These are phyloP conservation scores for Sideroxylon spinosum DNA, from an alignment of 179 eudicot species.

Conservation along the genomic window DNA sequence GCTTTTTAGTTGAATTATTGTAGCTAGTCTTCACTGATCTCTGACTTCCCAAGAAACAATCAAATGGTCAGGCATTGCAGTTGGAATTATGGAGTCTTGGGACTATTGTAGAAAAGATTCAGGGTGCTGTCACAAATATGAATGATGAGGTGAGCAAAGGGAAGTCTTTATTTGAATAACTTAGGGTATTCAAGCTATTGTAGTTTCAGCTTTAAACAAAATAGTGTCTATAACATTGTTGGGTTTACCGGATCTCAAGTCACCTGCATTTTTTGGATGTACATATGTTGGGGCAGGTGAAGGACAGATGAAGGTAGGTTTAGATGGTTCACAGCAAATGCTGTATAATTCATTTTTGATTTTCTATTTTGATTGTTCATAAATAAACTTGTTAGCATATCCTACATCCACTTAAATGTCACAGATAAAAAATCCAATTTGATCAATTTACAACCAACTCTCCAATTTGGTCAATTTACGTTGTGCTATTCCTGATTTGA, in stretches of 20 bases:
- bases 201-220: background rate
- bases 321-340: slow-evolving; percentile 6
- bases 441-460: background rate
- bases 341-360: background rate
- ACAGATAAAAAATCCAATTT: background rate
- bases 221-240: background rate
- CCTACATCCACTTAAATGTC: slow-evolving; percentile 7
- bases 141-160: slow-evolving; percentile 30
- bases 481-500: background rate
- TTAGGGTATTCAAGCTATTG: background rate
- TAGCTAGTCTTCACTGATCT: background rate
- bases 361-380: background rate
- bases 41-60: slow-evolving; percentile 8
- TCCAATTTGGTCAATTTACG: slow-evolving; percentile 1
- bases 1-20: background rate
- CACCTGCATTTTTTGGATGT: slow-evolving; percentile 11
- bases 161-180: background rate
- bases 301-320: background rate
- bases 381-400: background rate
- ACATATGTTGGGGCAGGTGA: background rate
- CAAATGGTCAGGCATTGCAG: slow-evolving; percentile 39
- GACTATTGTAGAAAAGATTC: slow-evolving; percentile 39
- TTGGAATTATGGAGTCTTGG: slow-evolving; percentile 43
- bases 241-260: background rate
- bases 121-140: slow-evolving; percentile 43